Base-by-base conservation (phyloP, 805 yeast genomes). In the Candida nanaspora region DNA sequence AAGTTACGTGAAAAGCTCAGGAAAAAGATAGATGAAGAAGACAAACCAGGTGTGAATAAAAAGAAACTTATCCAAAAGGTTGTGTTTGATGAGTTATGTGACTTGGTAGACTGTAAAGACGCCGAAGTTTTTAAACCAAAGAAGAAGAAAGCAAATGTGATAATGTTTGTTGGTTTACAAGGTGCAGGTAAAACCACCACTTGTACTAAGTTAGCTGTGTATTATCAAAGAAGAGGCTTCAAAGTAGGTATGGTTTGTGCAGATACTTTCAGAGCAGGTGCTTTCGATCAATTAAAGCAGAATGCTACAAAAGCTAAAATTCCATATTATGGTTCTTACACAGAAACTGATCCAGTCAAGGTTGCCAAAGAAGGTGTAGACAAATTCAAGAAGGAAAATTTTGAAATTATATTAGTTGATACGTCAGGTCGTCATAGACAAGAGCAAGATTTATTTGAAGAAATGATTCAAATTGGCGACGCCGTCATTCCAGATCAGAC, bases 111-210 rank as follows among this genome's bases (percentile, higher is more conserved):
- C 55, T 82, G 81, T 37, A 68, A 71, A 46, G 58, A 56, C 34
- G 22, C 34, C 9, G 53, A 50, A 40, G 36, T 51, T 6, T 91
- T 79, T 57, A 84, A 84, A 63, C 98, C 97, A 32, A 84, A 83
- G 67, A 89, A 89, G 69, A 80, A 87, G 52, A 74, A 76, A 52
- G 57, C 78, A 9, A 78, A 83, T 56, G 85, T 91, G 26, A 83
- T 93, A 48, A 93, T 93, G 98, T 85, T 93, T 72, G 98, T 93
- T 44, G 98, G 98, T 58, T 70, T 93, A 45, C 98, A 93, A 63
- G 98, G 98, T 68, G 93, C 98, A 11, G 98, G 98, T 74, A 93
- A 93, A 61, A 93, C 98, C 26, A 93, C 98, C 0, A 81, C 96
- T 2, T 89, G 97, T 78, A 93, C 98, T 2, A 93, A 93, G 54